Evolutionary conservation across 148 eudicot genomes (phyloP), one percentile per base, ranked within the genome.

Genomic region (Agrostemma githago): DNA sequence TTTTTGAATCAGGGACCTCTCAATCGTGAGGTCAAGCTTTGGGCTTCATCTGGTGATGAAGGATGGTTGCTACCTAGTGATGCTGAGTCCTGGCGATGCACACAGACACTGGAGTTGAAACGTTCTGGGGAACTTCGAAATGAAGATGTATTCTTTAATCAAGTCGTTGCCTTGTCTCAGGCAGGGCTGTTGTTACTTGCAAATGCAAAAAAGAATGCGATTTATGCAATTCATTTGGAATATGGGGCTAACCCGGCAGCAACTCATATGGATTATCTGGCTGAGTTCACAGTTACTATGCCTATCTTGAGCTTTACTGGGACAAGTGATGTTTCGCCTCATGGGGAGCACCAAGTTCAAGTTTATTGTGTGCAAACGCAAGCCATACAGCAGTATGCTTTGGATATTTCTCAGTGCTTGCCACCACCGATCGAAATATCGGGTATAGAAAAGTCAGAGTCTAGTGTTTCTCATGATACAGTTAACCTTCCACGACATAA

Each of bases 41-140:
- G 99, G 99, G 88, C 86, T 59, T 90, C 94, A 51, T 83, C 86
- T 44, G 91, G 91, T 86, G 99, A 95, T 79, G 99, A 95, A 81
- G 99, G 99, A 16, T 95, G 99, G 99, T 78, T 95, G 89, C 92
- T 90, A 68, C 92, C 99, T 53, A 89, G 99, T 85, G 99, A 95
- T 81, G 82, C 93, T 78, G 97, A 92, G 80, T 90, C 94, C 41
- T 95, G 99, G 99, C 74, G 83, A 56, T 95, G 97, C 74, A 88
- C 84, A 54, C 99, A 95, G 86, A 89, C 92, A 72, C 76, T 95
- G 79, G 92, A 95, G 66, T 79, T 95, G 82, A 89, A 78, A 83
- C 90, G 92, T 79, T 92, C 99, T 38, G 67, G 84, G 69, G 90
- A 79, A 74, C 84, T 87, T 82, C 85, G 73, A 63, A 80, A 68